Percentiles rank a stretch among this genome's conserved stretches.
Evolutionary conservation across 441 rosid species (phyloP).

Genomic region (Erysimum cheiri): DNA sequence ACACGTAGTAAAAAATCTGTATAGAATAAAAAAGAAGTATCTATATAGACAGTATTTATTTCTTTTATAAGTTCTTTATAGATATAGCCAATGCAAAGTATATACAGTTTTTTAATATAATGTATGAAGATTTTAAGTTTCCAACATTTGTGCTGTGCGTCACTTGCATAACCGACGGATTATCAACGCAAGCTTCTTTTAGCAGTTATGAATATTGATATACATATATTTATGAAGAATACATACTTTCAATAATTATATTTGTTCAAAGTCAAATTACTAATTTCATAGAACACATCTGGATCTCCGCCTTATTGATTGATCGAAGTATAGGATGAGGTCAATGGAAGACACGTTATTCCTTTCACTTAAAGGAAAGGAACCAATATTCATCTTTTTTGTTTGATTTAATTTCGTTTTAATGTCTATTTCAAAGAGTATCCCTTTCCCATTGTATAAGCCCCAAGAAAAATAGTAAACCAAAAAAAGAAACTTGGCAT

Average conservation of each 20-base stretch:
- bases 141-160: background rate
- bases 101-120: background rate
- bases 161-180: constrained; percentile 21
- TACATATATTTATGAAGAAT: background rate
- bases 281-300: constrained; percentile 17
- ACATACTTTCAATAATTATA: constrained; percentile 2
- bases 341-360: constrained; percentile 40
- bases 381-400: constrained; percentile 51
- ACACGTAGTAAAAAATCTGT: too few species aligned
- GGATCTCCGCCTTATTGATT: constrained; percentile 7
- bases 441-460: constrained; percentile 55
- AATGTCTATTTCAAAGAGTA: constrained; percentile 24
- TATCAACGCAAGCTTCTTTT: constrained; percentile 11
- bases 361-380: constrained; percentile 37
- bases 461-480: constrained; percentile 13
- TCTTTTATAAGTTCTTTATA: background rate
- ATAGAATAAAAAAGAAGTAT: too few species aligned
- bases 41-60: background rate
- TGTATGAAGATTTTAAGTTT: too few species aligned
- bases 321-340: constrained; percentile 22
- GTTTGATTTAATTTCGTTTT: constrained; percentile 55
- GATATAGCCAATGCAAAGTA: background rate
- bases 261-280: constrained; percentile 15
- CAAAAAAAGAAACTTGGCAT: background rate
- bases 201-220: constrained; percentile 12